Evolutionary conservation across 805 yeast genomes (phyloP).

Genomic region (Scheffersomyces lignosus): DNA sequence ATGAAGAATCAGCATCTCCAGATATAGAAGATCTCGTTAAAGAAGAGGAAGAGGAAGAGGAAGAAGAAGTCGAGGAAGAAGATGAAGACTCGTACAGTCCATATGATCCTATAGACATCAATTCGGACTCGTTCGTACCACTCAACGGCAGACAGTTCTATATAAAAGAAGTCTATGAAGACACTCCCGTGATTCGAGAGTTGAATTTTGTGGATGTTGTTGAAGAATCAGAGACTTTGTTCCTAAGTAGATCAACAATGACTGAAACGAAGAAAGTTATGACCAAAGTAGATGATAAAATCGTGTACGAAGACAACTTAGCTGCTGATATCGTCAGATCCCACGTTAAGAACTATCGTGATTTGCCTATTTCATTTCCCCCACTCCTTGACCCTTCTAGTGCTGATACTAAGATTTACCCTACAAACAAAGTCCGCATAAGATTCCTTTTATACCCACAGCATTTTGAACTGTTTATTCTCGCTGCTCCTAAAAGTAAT

Average conservation of each 20-base stretch:
- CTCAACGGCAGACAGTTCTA: conserved; percentile 16
- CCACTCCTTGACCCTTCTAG: conserved; percentile 19
- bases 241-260: background rate
- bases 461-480: conserved; percentile 49
- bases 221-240: background rate
- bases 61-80: conserved; percentile 17
- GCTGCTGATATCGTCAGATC: conserved; percentile 31
- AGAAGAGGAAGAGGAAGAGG: conserved; percentile 10
- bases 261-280: conserved; percentile 9
- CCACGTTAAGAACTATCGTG: conserved; percentile 29
- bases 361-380: conserved; percentile 39
- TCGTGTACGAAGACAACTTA: conserved; percentile 28
- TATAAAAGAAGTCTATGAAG: conserved; percentile 15
- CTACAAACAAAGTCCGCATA: conserved; percentile 19
- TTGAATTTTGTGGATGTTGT: conserved; percentile 15
- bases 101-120: conserved; percentile 39
- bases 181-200: conserved; percentile 17
- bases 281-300: conserved; percentile 14
- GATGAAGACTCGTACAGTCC: conserved; percentile 36
- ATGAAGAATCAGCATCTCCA: background rate
- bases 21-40: conserved; percentile 1
- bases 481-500: conserved; percentile 53
- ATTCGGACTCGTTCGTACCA: conserved; percentile 27
- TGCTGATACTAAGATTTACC: conserved; percentile 8
- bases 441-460: conserved; percentile 41